A percentile compares a stretch with the other conserved stretches of the same genome.
phyloP scores from a whole-genome alignment of 306 rosid species.

The Pyrus betulifolia region DNA sequence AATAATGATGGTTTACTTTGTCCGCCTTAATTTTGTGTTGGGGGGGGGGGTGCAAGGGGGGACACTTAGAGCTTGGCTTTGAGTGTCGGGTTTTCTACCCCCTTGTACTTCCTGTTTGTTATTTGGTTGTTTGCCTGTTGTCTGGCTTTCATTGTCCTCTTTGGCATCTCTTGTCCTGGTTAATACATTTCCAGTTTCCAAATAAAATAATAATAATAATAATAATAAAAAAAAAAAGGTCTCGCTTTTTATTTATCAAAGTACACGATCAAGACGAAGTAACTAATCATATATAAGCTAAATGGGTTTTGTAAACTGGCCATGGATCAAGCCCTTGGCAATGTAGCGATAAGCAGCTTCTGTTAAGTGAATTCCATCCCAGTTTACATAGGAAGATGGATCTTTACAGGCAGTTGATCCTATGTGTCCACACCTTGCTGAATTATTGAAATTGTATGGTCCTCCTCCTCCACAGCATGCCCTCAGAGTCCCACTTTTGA shows the following conservation, averaged over 20 bases:
- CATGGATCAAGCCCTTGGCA: conserved; percentile 33
- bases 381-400: conserved; percentile 39
- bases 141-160: no score
- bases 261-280: neutral
- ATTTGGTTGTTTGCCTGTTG: no score
- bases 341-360: conserved; percentile 53
- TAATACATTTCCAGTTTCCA: no score
- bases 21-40: no score
- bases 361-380: conserved; percentile 73
- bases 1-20: no score
- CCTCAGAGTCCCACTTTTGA: conserved; percentile 20
- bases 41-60: no score
- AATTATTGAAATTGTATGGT: conserved; percentile 49
- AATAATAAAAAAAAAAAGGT: no score
- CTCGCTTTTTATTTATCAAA: neutral
- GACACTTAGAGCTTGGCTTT: no score
- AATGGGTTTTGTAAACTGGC: conserved; percentile 41
- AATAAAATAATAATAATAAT: no score
- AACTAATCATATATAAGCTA: neutral
- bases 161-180: no score
- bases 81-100: no score
- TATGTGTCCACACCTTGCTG: conserved; percentile 54
- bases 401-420: conserved; percentile 38
- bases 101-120: no score
- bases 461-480: conserved; percentile 80